A percentile compares a stretch with the other conserved stretches of the same genome.
Conservation (phyloP, 2,329 filamentous ascomycete species). For the Stenocarpella maydis region DNA sequence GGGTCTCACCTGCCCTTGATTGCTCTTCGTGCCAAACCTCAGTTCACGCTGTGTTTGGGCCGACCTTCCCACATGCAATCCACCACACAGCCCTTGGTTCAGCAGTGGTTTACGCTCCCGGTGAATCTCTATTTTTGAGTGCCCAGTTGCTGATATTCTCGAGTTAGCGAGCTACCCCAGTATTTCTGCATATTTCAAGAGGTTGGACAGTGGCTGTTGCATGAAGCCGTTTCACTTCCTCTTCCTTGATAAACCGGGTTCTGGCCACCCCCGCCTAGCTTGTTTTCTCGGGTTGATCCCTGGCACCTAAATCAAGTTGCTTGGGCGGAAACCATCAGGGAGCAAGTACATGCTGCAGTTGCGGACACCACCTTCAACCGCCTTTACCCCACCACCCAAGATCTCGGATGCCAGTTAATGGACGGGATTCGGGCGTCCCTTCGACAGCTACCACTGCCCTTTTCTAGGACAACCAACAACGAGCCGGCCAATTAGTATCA, state of each 20-base stretch:
- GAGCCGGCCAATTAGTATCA: background rate
- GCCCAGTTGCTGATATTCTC: slow-evolving; percentile 30
- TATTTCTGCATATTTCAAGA: slow-evolving; percentile 3
- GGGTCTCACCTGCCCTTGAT: slow-evolving; percentile 34
- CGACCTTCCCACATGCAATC: background rate
- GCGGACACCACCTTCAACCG: slow-evolving; percentile 3
- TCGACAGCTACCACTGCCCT: background rate
- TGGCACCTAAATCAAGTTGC: slow-evolving; percentile 13
- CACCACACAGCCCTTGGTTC: background rate
- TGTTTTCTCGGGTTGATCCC: slow-evolving; percentile 4
- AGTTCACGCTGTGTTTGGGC: background rate
- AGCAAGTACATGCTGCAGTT: slow-evolving; percentile 5
- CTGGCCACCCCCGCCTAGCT: slow-evolving; percentile 22
- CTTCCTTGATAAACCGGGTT: slow-evolving; percentile 20
- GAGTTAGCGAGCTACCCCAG: slow-evolving; percentile 9
- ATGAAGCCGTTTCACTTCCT: slow-evolving; percentile 33
- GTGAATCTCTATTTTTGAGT: background rate
- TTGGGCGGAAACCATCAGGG: slow-evolving; percentile 15
- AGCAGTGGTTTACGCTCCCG: slow-evolving; percentile 10
- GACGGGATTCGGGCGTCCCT: slow-evolving; percentile 7
- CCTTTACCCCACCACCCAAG: slow-evolving; percentile 1
- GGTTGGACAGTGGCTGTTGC: slow-evolving; percentile 20
- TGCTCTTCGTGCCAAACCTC: background rate
- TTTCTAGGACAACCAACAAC: background rate
- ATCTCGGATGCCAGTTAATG: slow-evolving; percentile 27